Base-by-base conservation (phyloP, 345 rosid genomes). In the Jatropha curcas region DNA sequence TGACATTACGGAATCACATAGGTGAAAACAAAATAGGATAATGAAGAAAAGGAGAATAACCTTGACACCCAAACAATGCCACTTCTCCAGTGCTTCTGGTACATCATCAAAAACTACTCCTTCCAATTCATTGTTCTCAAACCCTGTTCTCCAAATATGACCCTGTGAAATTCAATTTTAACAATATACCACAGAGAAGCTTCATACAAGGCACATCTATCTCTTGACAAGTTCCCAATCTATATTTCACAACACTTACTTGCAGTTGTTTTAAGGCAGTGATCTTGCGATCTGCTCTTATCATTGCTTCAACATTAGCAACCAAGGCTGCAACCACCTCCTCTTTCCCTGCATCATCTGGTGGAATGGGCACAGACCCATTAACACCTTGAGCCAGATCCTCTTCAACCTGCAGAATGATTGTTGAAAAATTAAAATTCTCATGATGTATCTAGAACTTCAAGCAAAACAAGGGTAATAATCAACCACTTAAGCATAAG, bases 121-220 rank as follows among this genome's bases (percentile, higher is more conserved):
- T 75, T 89, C 81, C 79, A 96, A 76, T 76, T 96, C 99, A 68
- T 85, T 83, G 64, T 82, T 86, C 68, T 84, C 78, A 55, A 83
- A 96, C 22, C 99, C 99, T 0, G 99, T 96, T 78, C 76, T 85
- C 99, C 99, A 96, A 78, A 96, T 85, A 84, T 96, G 98, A 75
- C 99, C 99, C 99, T 96, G 85, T 73, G 72, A 28, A 34, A 33
- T 48, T 33, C 63, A 52, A 37, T 22, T 60, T 65, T 53, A 73
- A 72, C 28, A 74, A 58, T 24, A 46, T 70, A 25, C 70, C 33
- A 39, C 46, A 48, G 31, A 60, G 17, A 63, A 52, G 43, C 35
- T 73, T 31, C 22, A 64, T 2, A 33, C 14, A 31, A 59, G 45
- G 28, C 30, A 61, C 66, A n/a, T 19, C 17, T 46, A 41, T 37